Conservation (phyloP, 495 filamentous ascomycete genomes). For the Cercophora samala region DNA sequence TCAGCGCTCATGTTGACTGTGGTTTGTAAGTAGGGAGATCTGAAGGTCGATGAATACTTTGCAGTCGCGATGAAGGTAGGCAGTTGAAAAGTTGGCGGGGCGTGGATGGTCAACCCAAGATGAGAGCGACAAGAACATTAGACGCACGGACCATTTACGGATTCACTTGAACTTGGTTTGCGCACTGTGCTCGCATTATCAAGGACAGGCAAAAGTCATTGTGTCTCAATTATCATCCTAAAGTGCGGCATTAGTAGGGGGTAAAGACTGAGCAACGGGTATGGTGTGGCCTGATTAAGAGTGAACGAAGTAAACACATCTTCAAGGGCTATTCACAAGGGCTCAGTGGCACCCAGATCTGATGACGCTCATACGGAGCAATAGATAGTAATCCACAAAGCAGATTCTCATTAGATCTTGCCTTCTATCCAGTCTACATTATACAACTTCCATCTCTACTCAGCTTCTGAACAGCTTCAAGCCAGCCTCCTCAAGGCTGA, state of each 20-base stretch:
- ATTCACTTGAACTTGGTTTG: background rate
- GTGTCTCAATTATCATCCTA: background rate
- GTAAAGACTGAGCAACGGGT: too few species aligned
- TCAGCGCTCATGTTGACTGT: slow-evolving; percentile 36
- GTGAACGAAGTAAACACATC: too few species aligned
- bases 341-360: too few species aligned
- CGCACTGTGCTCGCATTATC: background rate
- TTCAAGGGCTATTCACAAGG: too few species aligned
- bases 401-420: too few species aligned
- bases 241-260: background rate
- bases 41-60: background rate
- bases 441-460: background rate
- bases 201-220: background rate
- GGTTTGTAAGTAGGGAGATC: background rate
- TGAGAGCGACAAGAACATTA: background rate
- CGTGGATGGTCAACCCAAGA: background rate
- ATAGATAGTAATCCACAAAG: too few species aligned
- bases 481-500: slow-evolving; percentile 60
- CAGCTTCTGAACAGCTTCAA: slow-evolving; percentile 70
- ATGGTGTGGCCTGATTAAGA: too few species aligned
- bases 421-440: too few species aligned
- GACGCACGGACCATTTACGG: background rate
- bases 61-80: background rate
- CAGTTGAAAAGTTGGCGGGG: background rate
- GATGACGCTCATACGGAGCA: too few species aligned